Percentiles rank a stretch among this genome's conserved stretches.
Evolutionary conservation across 805 yeast genomes (phyloP).

Genomic region (Kazachstania taianensis): DNA sequence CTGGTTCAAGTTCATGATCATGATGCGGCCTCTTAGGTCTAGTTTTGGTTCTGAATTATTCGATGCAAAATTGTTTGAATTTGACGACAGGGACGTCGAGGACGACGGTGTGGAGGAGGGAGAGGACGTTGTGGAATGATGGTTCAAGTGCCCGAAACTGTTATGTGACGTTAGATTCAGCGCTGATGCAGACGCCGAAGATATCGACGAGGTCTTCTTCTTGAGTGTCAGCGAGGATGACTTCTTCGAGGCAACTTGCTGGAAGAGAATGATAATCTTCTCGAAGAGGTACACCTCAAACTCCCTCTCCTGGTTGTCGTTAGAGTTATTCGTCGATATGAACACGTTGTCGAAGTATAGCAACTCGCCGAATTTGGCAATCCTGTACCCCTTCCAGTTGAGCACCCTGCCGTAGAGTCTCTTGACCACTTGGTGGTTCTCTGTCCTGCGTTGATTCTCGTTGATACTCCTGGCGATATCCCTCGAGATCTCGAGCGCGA

Average conservation of each 20-base stretch:
- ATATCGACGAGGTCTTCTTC: slow-evolving; percentile 25
- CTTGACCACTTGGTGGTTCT: slow-evolving; percentile 62
- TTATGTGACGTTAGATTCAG: slow-evolving; percentile 8
- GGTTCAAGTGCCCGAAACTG: slow-evolving; percentile 2
- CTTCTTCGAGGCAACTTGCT: slow-evolving; percentile 44
- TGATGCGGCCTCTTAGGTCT: slow-evolving; percentile 74
- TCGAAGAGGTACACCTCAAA: slow-evolving; percentile 87
- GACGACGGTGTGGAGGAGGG: slow-evolving; percentile 6
- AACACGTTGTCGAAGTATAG: slow-evolving; percentile 63
- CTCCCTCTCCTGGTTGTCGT: slow-evolving; percentile 70
- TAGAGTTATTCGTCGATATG: slow-evolving; percentile 33
- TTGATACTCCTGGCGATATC: slow-evolving; percentile 82
- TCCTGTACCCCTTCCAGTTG: slow-evolving; percentile 88
- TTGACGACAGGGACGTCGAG: slow-evolving; percentile 3
- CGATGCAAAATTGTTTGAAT: too few relatives aligned
- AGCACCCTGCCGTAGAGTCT: slow-evolving; percentile 63
- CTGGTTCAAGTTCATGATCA: slow-evolving; percentile 53
- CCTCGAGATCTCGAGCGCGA: slow-evolving; percentile 65
- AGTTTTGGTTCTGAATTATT: slow-evolving; percentile 29
- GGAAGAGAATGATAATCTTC: slow-evolving; percentile 51
- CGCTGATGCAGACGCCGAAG: slow-evolving; percentile 11
- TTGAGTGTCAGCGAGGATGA: slow-evolving; percentile 36
- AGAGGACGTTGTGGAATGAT: slow-evolving; percentile 6
- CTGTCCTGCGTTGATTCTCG: slow-evolving; percentile 88
- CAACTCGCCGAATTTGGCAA: slow-evolving; percentile 75